Percentiles rank a stretch among this genome's conserved stretches.
These are phyloP conservation scores for Luvunga scandens DNA, from an alignment of 345 rosid genomes.

Conservation along the genomic window DNA sequence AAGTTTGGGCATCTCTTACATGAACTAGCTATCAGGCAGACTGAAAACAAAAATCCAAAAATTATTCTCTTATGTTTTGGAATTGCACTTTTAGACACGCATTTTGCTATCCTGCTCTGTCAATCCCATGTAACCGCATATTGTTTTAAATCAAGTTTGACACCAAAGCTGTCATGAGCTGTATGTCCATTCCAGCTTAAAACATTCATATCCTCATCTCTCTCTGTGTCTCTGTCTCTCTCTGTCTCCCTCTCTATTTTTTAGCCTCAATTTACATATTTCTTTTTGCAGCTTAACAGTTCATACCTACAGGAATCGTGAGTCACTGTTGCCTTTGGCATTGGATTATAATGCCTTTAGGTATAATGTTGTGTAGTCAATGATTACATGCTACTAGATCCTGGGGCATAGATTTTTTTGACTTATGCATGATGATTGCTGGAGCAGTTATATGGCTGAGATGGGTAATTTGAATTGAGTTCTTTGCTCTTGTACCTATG, in stretches of 20 bases:
- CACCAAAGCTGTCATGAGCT: background rate
- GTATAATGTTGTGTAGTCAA: slow-evolving; percentile 1
- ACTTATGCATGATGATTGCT: background rate
- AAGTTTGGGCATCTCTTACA: background rate
- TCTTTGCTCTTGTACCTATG: background rate
- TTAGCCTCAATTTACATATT: background rate
- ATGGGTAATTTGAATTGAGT: background rate
- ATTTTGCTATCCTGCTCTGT: background rate
- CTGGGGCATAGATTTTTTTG: background rate
- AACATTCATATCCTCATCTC: background rate
- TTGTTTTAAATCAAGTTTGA: background rate
- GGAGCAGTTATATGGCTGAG: background rate
- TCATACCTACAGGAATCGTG: background rate
- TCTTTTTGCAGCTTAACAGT: background rate
- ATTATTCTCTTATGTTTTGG: background rate
- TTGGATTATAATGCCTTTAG: slow-evolving; percentile 2
- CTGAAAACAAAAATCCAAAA: background rate
- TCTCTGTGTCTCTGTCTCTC: too few species aligned
- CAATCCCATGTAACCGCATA: background rate
- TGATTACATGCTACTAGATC: background rate
- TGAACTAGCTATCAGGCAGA: background rate
- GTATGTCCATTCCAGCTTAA: background rate
- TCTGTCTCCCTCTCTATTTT: background rate
- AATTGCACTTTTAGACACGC: background rate
- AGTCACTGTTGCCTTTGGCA: background rate